Base-by-base conservation (phyloP, 1,284 basidiomycete species). In the Ceratobasidium sp. region DNA sequence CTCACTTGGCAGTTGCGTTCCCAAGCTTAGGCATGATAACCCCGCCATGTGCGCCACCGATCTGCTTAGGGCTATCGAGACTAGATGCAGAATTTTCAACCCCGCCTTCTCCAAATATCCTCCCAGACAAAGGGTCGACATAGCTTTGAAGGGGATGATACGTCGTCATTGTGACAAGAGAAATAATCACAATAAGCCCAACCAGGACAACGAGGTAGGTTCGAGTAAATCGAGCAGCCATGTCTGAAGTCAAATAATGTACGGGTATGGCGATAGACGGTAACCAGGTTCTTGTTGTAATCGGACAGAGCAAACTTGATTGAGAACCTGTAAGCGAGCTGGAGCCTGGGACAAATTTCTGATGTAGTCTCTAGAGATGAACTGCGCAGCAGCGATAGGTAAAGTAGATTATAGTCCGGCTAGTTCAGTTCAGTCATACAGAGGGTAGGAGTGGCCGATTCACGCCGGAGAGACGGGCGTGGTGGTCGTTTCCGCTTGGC, bases 1-100 rank as follows among this genome's bases (percentile, higher is more conserved):
- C 93, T 82, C 83, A 97, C 97, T 98, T 99, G 51, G 95, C 95
- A 2, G 97, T 99, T 71, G 90, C 97, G 84, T 99, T 99, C 26
- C 90, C 93, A 76, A 99, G 88, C 84, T 95, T 95, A 23, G 92
- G 87, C 96, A 98, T 98, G 82, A 99, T 98, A 10, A 97, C 95
- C 0, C 89, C 90, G 1, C 95, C 95, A 1, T 81, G 72, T 7
- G 85, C 61, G n/a, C 82, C 80, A 5, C 82, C 81, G 23, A 84
- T 79, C 23, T 79, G 61, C 28, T 53, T 79, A 81, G 56, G 49
- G 12, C 80, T 66, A 7, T 79, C 66, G 0, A 63, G 51, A 23
- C 23, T 39, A n/a, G 51, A n/a, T 5, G 58, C 55, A 9, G 46
- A 46, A 33, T 46, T 18, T 84, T 93, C 89, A 0, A 92, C 89